phyloP scores from a whole-genome alignment of 202 grass and related monocot genomes.

The Panicum virgatum region DNA sequence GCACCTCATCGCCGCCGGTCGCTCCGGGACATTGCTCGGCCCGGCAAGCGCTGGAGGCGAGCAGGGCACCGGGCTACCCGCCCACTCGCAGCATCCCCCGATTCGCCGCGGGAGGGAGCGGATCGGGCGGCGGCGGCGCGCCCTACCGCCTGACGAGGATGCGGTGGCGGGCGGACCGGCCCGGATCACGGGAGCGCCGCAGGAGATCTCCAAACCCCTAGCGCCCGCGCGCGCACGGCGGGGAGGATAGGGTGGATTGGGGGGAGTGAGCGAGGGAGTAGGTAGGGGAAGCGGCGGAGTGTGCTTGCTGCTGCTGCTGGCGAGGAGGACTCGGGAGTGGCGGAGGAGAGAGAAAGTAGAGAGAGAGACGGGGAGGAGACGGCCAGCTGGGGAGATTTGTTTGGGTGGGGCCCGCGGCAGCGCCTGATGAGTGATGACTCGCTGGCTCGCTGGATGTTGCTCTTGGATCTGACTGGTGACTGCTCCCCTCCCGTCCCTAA shows the following conservation, averaged over 20 bases:
- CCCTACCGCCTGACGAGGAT: background rate
- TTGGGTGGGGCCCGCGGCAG: background rate
- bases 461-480: background rate
- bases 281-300: background rate
- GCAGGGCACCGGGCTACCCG: background rate
- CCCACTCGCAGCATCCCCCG: background rate
- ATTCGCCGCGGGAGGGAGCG: background rate
- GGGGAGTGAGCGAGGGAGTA: background rate
- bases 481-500: too few relatives aligned
- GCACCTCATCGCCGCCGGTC: background rate
- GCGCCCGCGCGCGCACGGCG: background rate
- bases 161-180: background rate
- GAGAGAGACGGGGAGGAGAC: background rate
- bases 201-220: slow-evolving; percentile 41
- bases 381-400: slow-evolving; percentile 31
- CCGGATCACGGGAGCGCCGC: slow-evolving; percentile 9
- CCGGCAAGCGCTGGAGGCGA: background rate
- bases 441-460: background rate
- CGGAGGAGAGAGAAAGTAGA: background rate
- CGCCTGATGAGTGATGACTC: slow-evolving; percentile 3
- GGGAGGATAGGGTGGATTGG: background rate
- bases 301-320: too few relatives aligned
- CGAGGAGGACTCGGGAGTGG: background rate
- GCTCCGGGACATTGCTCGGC: slow-evolving; percentile 12
- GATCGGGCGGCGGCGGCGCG: background rate